Conservation (phyloP, 352 stramenopile species). For the Aphanomyces astaci region DNA sequence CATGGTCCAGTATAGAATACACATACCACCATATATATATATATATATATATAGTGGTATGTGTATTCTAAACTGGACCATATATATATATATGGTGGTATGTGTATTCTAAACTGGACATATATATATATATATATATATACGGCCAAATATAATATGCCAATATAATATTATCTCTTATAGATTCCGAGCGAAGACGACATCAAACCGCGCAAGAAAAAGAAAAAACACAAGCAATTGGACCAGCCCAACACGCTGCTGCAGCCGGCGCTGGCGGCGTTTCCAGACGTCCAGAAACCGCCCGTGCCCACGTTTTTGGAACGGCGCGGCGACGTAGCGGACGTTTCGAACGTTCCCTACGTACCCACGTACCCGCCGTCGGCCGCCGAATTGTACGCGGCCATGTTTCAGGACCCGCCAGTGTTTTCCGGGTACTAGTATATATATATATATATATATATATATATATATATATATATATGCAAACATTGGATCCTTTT, state of each 20-base stretch:
- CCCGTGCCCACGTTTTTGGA: slow-evolving; percentile 4
- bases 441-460: neutral
- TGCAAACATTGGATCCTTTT: too few relatives aligned
- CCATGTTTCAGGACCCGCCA: slow-evolving; percentile 55
- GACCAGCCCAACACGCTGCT: neutral
- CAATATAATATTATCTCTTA: too few relatives aligned
- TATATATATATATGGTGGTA: too few relatives aligned
- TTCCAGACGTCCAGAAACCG: slow-evolving; percentile 6
- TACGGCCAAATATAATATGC: too few relatives aligned
- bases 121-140: neutral
- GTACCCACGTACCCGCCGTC: slow-evolving; percentile 65
- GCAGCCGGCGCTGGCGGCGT: neutral
- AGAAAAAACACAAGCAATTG: slow-evolving; percentile 41
- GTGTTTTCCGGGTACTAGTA: slow-evolving; percentile 44
- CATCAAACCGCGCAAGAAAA: slow-evolving; percentile 54
- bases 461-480: too few relatives aligned
- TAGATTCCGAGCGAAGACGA: slow-evolving; percentile 40
- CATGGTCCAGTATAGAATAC: too few relatives aligned
- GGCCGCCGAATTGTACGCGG: slow-evolving; percentile 48
- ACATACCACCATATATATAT: neutral
- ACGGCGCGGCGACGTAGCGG: neutral
- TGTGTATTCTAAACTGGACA: too few relatives aligned
- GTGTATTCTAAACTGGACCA: too few relatives aligned
- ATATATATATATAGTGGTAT: too few relatives aligned
- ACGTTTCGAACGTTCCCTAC: slow-evolving; percentile 28